Percentiles rank a stretch among this genome's conserved stretches.
These are phyloP conservation scores for Plantago lanceolata DNA, from an alignment of 305 asterid genomes.

Conservation along the genomic window DNA sequence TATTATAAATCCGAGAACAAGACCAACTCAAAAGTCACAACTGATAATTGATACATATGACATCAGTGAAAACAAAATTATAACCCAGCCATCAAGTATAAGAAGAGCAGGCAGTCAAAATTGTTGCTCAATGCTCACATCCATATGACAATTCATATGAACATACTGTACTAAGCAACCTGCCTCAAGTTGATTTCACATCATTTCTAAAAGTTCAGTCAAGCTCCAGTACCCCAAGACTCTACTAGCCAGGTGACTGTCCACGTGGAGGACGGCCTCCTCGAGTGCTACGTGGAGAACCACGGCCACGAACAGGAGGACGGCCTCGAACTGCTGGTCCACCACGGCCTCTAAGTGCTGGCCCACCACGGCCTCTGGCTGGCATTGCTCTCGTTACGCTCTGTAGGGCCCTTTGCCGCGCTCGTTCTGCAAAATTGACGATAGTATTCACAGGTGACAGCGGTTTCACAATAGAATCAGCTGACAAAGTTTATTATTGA, in stretches of 20 bases:
- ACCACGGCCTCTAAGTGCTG: constrained; percentile 47
- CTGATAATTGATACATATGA: no score
- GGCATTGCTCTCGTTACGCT: constrained; percentile 48
- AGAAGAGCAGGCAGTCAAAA: no score
- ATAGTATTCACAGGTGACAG: constrained; percentile 51
- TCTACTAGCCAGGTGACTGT: constrained; percentile 39
- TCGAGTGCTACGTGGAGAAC: constrained; percentile 37
- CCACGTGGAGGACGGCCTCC: constrained; percentile 63
- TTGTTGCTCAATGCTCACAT: no score
- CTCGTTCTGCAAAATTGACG: constrained; percentile 66
- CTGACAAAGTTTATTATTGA: neutral
- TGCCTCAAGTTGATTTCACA: neutral
- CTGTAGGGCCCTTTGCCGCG: constrained; percentile 44
- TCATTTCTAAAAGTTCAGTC: no score
- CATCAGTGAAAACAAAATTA: no score
- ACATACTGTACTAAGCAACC: no score
- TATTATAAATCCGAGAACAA: no score
- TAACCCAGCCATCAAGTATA: no score
- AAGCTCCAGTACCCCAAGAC: neutral
- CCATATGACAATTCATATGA: no score
- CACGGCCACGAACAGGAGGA: constrained; percentile 55
- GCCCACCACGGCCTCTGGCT: constrained; percentile 60
- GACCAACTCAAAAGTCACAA: no score
- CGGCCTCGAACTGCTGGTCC: constrained; percentile 48
- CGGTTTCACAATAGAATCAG: neutral